Percentiles rank a stretch among this genome's conserved stretches.
These are phyloP conservation scores for Spizellomyces sp. DNA, from an alignment of 192 early-diverging fungal species.

Conservation along the genomic window DNA sequence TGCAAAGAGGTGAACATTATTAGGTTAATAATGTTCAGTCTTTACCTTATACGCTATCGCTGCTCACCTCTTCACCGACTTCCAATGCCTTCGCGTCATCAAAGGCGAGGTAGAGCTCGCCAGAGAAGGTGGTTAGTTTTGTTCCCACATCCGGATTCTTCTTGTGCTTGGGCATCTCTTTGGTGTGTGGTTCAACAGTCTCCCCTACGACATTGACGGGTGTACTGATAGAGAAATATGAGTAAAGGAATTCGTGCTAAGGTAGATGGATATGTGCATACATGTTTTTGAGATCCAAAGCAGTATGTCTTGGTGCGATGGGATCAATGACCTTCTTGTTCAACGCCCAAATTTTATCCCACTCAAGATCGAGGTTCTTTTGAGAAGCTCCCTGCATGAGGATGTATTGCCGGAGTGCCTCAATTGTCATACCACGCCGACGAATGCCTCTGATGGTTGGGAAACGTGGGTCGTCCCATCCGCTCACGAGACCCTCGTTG, in stretches of 20 bases:
- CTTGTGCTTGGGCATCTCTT: constrained; percentile 87
- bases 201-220: constrained; percentile 69
- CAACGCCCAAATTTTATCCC: constrained; percentile 98
- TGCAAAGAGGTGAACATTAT: no score
- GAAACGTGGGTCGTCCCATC: constrained; percentile 66
- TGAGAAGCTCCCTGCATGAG: constrained; percentile 98
- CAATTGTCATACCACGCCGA: constrained; percentile 96
- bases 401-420: constrained; percentile 95
- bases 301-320: constrained; percentile 87
- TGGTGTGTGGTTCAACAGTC: constrained; percentile 52
- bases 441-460: constrained; percentile 74
- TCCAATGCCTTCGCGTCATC: constrained; percentile 83
- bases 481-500: constrained; percentile 74
- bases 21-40: background rate
- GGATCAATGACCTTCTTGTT: constrained; percentile 99
- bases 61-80: constrained; percentile 77
- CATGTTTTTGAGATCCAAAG: constrained; percentile 68
- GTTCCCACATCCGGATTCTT: constrained; percentile 92
- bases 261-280: constrained; percentile 36
- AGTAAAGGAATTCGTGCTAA: background rate
- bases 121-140: constrained; percentile 81
- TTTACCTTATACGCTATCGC: background rate
- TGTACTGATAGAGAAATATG: constrained; percentile 39
- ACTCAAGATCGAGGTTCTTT: constrained; percentile 89
- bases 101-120: constrained; percentile 79